These are phyloP conservation scores for Dimocarpus longan DNA, from an alignment of 345 rosid genomes.

Conservation along the genomic window DNA sequence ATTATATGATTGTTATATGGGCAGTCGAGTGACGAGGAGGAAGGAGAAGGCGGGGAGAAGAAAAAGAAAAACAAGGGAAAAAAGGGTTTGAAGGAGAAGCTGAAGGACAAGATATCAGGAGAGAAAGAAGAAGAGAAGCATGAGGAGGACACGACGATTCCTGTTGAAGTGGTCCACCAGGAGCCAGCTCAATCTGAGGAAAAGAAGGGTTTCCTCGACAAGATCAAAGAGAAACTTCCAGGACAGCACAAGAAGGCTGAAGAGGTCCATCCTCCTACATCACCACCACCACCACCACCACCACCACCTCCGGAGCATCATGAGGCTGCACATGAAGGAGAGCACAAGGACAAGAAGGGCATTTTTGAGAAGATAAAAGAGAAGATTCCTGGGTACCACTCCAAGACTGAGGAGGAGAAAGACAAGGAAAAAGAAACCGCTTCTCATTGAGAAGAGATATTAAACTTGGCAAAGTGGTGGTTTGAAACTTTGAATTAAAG, in stretches of 20 bases:
- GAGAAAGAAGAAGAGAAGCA: slow-evolving; percentile 30
- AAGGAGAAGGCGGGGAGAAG: slow-evolving; percentile 60
- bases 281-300: slow-evolving; percentile 13
- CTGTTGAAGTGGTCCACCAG: slow-evolving; percentile 30
- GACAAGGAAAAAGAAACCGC: slow-evolving; percentile 38
- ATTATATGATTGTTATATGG: not conserved
- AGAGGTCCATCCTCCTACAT: slow-evolving; percentile 23
- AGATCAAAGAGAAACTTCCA: slow-evolving; percentile 22
- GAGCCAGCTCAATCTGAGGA: slow-evolving; percentile 43
- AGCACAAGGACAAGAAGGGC: slow-evolving; percentile 71
- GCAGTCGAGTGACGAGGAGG: slow-evolving; percentile 91
- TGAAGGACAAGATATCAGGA: slow-evolving; percentile 53
- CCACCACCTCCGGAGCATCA: slow-evolving; percentile 11
- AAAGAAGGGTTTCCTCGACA: slow-evolving; percentile 38
- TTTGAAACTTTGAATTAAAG: not conserved
- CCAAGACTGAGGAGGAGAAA: slow-evolving; percentile 50
- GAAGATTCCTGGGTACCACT: slow-evolving; percentile 84
- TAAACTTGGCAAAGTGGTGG: not conserved
- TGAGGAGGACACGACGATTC: slow-evolving; percentile 44
- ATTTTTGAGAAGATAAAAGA: slow-evolving; percentile 86
- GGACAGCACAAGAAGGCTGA: slow-evolving; percentile 22
- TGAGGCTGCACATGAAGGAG: slow-evolving; percentile 22
- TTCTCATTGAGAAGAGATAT: slow-evolving; percentile 12
- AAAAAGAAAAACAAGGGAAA: slow-evolving; percentile 59
- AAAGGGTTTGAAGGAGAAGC: slow-evolving; percentile 56